These are phyloP conservation scores for Hydrangea macrophylla DNA, from an alignment of 148 eudicot genomes.

Conservation along the genomic window DNA sequence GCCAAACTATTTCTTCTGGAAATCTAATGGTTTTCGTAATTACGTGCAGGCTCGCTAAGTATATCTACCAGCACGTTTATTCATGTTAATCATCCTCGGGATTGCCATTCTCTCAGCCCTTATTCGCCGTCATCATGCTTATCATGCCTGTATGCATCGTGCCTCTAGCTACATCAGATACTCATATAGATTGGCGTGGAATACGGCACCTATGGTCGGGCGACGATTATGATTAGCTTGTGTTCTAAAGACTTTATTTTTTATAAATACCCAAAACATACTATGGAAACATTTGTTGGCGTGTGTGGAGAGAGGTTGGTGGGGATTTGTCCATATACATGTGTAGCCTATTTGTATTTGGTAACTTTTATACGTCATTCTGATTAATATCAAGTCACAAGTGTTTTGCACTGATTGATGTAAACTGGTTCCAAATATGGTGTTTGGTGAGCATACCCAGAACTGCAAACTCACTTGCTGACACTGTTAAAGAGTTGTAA, in stretches of 20 bases:
- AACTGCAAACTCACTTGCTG: too few relatives aligned
- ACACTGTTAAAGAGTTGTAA: too few relatives aligned
- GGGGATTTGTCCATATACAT: too few relatives aligned
- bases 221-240: slow-evolving; percentile 7
- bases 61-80: not conserved
- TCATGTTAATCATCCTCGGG: slow-evolving; percentile 2
- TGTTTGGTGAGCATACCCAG: too few relatives aligned
- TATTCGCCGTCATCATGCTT: not conserved
- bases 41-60: not conserved
- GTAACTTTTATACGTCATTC: not conserved
- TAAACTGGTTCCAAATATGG: too few relatives aligned
- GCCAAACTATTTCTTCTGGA: not conserved
- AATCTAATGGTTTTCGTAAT: not conserved
- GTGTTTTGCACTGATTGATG: too few relatives aligned
- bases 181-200: slow-evolving; percentile 38
- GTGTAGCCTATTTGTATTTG: too few relatives aligned
- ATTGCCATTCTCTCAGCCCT: slow-evolving; percentile 10
- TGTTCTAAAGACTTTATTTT: not conserved
- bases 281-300: not conserved
- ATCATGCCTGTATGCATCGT: slow-evolving; percentile 2
- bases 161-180: not conserved
- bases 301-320: not conserved
- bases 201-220: slow-evolving; percentile 56
- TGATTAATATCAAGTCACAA: too few relatives aligned
- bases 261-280: not conserved